Conservation (phyloP, 495 filamentous ascomycete species). For the Pseudoneurospora amorphoporcata region DNA sequence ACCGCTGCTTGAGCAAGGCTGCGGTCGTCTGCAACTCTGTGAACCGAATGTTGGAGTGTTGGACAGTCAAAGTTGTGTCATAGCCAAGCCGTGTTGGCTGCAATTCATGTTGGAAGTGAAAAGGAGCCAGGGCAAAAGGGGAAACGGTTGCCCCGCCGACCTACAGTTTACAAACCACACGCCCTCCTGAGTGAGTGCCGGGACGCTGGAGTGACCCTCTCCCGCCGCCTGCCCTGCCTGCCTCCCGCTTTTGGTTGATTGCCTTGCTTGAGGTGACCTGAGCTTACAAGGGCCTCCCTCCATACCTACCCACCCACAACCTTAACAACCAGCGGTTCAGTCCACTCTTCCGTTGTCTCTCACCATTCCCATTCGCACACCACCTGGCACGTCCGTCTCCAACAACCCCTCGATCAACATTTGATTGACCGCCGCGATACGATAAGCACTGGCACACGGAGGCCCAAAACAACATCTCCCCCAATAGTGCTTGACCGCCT, state of each 20-base stretch:
- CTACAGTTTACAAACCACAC: constrained; percentile 20
- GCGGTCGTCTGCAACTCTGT: neutral
- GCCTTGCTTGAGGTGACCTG: neutral
- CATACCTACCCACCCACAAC: neutral
- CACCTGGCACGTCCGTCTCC: neutral
- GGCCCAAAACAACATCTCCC: neutral
- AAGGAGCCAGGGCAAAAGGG: constrained; percentile 3
- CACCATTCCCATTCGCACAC: neutral
- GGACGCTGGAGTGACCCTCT: neutral
- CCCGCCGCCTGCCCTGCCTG: neutral
- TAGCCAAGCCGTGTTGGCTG: neutral
- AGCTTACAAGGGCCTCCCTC: neutral
- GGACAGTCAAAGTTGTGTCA: neutral
- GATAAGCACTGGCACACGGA: neutral
- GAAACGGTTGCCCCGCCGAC: constrained; percentile 24
- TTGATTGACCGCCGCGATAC: neutral
- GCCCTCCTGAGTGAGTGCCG: neutral
- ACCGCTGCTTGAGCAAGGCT: neutral
- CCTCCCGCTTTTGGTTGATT: neutral
- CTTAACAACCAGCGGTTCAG: neutral
- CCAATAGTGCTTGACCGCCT: neutral
- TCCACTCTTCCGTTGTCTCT: neutral
- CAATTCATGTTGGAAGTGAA: neutral
- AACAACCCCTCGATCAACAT: neutral
- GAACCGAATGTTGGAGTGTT: neutral